These are phyloP conservation scores for Trichoderma sp. DNA, from an alignment of 2,329 filamentous ascomycete species.

Conservation along the genomic window DNA sequence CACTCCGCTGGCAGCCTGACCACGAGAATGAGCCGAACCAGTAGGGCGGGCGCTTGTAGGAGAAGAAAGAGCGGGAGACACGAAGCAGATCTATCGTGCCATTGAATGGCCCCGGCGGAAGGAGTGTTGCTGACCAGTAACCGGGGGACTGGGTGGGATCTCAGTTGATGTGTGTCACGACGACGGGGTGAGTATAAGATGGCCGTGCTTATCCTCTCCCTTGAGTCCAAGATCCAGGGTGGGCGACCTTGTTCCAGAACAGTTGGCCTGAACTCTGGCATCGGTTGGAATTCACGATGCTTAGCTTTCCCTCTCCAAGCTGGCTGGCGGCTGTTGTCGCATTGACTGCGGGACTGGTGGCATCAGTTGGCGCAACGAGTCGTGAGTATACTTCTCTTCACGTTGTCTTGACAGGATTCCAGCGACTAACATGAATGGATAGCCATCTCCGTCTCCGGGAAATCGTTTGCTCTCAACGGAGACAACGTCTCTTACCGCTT, in stretches of 20 bases:
- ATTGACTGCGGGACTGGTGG: conserved; percentile 7
- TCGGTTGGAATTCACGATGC: background rate
- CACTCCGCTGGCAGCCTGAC: background rate
- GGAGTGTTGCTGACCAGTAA: background rate
- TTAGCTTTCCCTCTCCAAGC: background rate
- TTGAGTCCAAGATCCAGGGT: background rate
- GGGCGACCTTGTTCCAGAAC: background rate
- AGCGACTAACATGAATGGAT: background rate
- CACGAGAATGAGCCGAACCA: background rate
- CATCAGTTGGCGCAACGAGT: conserved; percentile 1
- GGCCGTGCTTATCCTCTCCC: background rate
- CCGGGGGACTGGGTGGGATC: background rate
- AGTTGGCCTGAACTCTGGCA: background rate
- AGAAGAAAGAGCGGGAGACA: background rate
- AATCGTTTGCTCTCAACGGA: conserved; percentile 55
- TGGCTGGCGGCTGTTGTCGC: conserved; percentile 2
- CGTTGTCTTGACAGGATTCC: background rate
- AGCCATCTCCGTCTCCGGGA: conserved; percentile 52
- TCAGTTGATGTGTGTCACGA: background rate
- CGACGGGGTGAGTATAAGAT: background rate
- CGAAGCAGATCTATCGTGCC: background rate
- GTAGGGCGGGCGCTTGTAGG: background rate
- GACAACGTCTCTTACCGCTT: conserved; percentile 59
- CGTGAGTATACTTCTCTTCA: background rate
- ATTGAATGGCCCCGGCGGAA: conserved; percentile 10